Conservation (phyloP, 2,329 filamentous ascomycete genomes). For the Cephalotrichum gorgonifer region DNA sequence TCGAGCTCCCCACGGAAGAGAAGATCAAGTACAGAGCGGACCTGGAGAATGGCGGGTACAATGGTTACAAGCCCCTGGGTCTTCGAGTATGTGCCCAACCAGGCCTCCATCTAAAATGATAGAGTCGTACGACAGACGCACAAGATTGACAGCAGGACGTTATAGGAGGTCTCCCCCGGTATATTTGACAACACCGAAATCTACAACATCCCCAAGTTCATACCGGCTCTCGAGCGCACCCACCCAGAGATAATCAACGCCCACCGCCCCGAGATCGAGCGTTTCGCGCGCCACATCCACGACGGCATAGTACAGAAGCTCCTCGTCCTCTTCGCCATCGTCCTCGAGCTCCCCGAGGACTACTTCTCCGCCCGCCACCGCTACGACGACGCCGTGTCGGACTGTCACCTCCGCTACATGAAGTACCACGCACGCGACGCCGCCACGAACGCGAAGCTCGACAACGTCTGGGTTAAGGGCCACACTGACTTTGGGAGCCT, state of each 20-base stretch:
- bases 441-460: slow-evolving; percentile 30
- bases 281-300: slow-evolving; percentile 33
- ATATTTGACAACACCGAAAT: slow-evolving; percentile 33
- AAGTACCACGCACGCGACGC: slow-evolving; percentile 35
- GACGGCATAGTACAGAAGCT: slow-evolving; percentile 40
- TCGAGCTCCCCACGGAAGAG: slow-evolving; percentile 43
- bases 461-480: slow-evolving; percentile 26
- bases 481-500: slow-evolving; percentile 42
- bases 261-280: slow-evolving; percentile 42
- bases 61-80: slow-evolving; percentile 42
- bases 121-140: not conserved
- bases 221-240: slow-evolving; percentile 23
- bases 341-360: slow-evolving; percentile 47
- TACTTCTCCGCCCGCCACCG: slow-evolving; percentile 42
- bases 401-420: slow-evolving; percentile 49
- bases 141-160: not conserved
- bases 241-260: slow-evolving; percentile 35
- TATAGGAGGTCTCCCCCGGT: slow-evolving; percentile 14
- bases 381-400: slow-evolving; percentile 42
- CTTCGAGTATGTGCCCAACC: slow-evolving; percentile 14
- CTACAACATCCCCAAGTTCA: slow-evolving; percentile 35
- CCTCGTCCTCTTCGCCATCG: slow-evolving; percentile 45
- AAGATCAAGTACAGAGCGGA: slow-evolving; percentile 46
- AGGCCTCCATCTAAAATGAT: not conserved
- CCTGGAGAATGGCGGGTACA: slow-evolving; percentile 42